phyloP scores from a whole-genome alignment of 192 early-diverging fungal species.

The Podila epicladia region DNA sequence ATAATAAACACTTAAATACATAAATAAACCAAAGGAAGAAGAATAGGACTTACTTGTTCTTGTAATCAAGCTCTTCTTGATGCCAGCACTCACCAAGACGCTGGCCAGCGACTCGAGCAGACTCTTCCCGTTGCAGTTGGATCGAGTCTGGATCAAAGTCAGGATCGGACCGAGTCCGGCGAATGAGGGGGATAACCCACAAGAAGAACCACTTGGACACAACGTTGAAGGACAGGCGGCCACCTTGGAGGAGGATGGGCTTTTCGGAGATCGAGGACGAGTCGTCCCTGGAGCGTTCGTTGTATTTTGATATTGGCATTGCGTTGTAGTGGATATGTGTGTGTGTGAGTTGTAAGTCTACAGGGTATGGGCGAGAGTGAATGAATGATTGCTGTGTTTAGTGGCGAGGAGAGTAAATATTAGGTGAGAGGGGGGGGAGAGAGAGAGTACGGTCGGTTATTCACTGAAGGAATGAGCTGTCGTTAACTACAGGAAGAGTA shows the following conservation, averaged over 20 bases:
- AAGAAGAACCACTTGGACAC: conserved; percentile 68
- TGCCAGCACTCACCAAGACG: conserved; percentile 58
- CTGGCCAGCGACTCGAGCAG: conserved; percentile 63
- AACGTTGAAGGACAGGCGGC: conserved; percentile 51
- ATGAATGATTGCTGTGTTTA: too few species aligned
- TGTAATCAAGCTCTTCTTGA: conserved; percentile 50
- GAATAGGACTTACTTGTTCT: conserved; percentile 54
- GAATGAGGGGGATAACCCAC: conserved; percentile 69
- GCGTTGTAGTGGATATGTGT: neutral
- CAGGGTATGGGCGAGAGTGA: too few species aligned
- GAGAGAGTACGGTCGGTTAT: too few species aligned
- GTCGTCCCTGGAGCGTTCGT: conserved; percentile 2
- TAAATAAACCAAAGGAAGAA: neutral
- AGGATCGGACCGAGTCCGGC: conserved; percentile 29
- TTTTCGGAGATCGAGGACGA: conserved; percentile 1
- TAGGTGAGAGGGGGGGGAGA: neutral
- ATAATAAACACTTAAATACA: too few species aligned
- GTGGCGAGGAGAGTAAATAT: neutral
- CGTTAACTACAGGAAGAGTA: too few species aligned
- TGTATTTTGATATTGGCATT: conserved; percentile 1
- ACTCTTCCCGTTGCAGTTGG: conserved; percentile 63
- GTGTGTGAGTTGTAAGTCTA: too few species aligned
- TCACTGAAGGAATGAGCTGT: too few species aligned
- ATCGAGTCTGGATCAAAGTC: conserved; percentile 61
- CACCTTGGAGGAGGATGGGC: conserved; percentile 40